phyloP scores from a whole-genome alignment of 257 asterid species.

The Ocimum tenuiflorum region DNA sequence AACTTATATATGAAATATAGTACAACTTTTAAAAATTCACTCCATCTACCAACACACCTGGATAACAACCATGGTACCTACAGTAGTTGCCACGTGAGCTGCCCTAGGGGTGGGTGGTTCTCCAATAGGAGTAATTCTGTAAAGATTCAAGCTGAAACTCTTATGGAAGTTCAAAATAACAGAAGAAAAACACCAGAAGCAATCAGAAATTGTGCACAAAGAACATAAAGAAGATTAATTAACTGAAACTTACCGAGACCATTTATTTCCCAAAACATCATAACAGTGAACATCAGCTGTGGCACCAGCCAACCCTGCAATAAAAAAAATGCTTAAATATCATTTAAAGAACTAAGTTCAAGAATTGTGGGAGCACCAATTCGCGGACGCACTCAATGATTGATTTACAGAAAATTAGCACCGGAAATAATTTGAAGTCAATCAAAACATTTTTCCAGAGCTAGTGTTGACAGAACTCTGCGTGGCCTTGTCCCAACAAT shows the following conservation, averaged over 20 bases:
- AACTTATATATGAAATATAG: neutral
- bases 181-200: constrained; percentile 11
- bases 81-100: constrained; percentile 99
- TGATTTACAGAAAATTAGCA: constrained; percentile 5
- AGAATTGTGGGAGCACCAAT: neutral
- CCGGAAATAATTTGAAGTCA: neutral
- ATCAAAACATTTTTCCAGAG: neutral
- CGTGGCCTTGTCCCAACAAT: neutral
- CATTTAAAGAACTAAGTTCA: neutral
- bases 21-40: constrained; percentile 3
- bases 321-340: constrained; percentile 21
- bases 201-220: neutral
- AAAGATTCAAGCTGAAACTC: constrained; percentile 10
- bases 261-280: constrained; percentile 81
- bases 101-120: constrained; percentile 99
- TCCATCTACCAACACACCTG: constrained; percentile 52
- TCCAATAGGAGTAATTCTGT: constrained; percentile 89
- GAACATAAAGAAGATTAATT: neutral
- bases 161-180: constrained; percentile 12
- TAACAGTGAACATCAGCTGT: constrained; percentile 96
- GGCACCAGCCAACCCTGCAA: constrained; percentile 96
- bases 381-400: neutral
- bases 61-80: constrained; percentile 98
- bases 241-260: constrained; percentile 67
- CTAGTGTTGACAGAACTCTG: neutral